A percentile compares a stretch with the other conserved stretches of the same genome.
These are phyloP conservation scores for Talaromyces marneffei DNA, from an alignment of 2,329 filamentous ascomycete genomes.

Conservation along the genomic window DNA sequence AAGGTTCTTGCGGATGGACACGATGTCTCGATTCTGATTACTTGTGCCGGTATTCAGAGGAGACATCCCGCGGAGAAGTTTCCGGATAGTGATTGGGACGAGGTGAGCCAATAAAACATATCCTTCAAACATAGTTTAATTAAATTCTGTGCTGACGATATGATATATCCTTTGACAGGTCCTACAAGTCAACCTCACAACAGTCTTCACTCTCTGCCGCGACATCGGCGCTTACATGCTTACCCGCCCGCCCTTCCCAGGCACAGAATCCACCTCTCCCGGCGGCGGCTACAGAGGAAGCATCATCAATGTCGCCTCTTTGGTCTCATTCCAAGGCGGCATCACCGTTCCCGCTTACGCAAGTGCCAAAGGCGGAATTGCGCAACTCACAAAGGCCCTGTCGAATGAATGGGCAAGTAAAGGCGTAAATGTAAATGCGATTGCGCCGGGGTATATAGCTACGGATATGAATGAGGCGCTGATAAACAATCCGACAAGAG, in stretches of 20 bases:
- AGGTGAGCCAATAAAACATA: conserved; percentile 41
- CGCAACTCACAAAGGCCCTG: conserved; percentile 72
- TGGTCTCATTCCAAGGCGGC: conserved; percentile 74
- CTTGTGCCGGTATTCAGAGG: conserved; percentile 80
- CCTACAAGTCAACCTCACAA: conserved; percentile 77
- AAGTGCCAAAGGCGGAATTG: conserved; percentile 73
- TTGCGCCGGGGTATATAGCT: conserved; percentile 82
- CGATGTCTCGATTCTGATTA: conserved; percentile 70
- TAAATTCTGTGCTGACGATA: too few relatives aligned
- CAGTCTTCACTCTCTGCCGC: conserved; percentile 15
- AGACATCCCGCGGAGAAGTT: conserved; percentile 70
- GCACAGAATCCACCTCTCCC: conserved; percentile 15
- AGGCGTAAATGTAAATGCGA: conserved; percentile 78
- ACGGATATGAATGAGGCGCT: conserved; percentile 92
- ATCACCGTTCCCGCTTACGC: conserved; percentile 79
- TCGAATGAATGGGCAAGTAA: conserved; percentile 75
- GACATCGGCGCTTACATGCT: conserved; percentile 23
- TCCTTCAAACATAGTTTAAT: too few relatives aligned
- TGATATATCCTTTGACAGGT: too few relatives aligned
- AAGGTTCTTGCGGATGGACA: conserved; percentile 40
- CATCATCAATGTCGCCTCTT: conserved; percentile 73
- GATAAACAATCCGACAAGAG: conserved; percentile 63
- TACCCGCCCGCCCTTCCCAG: conserved; percentile 16
- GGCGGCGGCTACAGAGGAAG: conserved; percentile 17
- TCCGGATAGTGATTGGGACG: conserved; percentile 69